These are phyloP conservation scores for Tritrichomonas musculus DNA, from an alignment of 208 protist genomes.

Conservation along the genomic window DNA sequence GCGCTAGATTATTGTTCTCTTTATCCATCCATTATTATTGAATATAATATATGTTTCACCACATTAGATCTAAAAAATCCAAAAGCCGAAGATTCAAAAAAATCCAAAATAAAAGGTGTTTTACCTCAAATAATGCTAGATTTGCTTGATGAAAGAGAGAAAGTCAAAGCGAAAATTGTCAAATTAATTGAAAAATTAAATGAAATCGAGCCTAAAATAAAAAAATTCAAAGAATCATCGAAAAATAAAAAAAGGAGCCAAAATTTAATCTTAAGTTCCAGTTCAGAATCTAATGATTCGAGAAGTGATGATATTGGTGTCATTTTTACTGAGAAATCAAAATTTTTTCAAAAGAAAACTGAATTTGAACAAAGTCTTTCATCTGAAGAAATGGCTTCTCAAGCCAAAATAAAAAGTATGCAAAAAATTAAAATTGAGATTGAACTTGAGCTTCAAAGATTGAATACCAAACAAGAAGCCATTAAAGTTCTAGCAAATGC, in stretches of 20 bases:
- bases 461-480: neutral
- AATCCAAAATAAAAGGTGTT: neutral
- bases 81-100: neutral
- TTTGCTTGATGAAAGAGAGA: neutral
- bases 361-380: neutral
- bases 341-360: neutral
- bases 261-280: too few species aligned
- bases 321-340: neutral
- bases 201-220: neutral
- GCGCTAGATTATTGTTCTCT: neutral
- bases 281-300: too few species aligned
- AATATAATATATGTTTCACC: slow-evolving; percentile 26
- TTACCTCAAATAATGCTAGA: neutral
- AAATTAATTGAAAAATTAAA: neutral
- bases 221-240: neutral
- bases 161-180: neutral
- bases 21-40: slow-evolving; percentile 27
- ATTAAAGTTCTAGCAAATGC: neutral
- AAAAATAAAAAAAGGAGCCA: neutral
- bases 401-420: neutral
- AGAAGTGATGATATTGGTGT: neutral
- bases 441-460: neutral
- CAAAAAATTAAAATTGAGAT: neutral
- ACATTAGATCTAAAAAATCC: neutral
- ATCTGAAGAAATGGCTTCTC: too few species aligned